A percentile compares a stretch with the other conserved stretches of the same genome.
Conservation (phyloP, 495 filamentous ascomycete species). For the Thermochaetoides thermophila region DNA sequence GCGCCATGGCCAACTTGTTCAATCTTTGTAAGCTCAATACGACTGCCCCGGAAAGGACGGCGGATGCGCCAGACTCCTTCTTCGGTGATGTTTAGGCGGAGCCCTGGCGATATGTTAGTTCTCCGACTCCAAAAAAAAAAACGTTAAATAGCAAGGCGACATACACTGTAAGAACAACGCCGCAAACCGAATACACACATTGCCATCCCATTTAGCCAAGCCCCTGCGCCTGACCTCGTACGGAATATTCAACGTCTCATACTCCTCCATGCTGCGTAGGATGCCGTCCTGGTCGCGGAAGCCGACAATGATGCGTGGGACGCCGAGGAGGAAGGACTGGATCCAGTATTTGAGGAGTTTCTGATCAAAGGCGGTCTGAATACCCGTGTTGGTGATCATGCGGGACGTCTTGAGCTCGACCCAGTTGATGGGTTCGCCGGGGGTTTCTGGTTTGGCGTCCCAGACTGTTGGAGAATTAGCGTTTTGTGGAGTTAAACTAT, state of each 20-base stretch:
- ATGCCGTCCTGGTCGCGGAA: constrained; percentile 65
- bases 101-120: constrained; percentile 28
- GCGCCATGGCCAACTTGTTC: constrained; percentile 60
- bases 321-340: constrained; percentile 86
- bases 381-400: constrained; percentile 47
- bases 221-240: constrained; percentile 50
- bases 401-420: constrained; percentile 86
- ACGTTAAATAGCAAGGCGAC: neutral
- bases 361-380: constrained; percentile 62
- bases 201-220: constrained; percentile 65
- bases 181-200: constrained; percentile 82
- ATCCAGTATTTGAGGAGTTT: constrained; percentile 94
- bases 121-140: neutral
- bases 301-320: constrained; percentile 82
- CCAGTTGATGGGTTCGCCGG: constrained; percentile 63
- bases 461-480: constrained; percentile 42
- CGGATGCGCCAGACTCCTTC: constrained; percentile 75
- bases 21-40: constrained; percentile 56
- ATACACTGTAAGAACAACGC: constrained; percentile 59
- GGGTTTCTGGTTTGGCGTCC: constrained; percentile 57
- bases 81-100: constrained; percentile 47
- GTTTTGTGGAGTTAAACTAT: neutral
- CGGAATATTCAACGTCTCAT: constrained; percentile 65
- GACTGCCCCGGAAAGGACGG: constrained; percentile 35
- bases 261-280: constrained; percentile 53